phyloP scores from a whole-genome alignment of 305 asterid species.

The Stenogyne calaminthoides region DNA sequence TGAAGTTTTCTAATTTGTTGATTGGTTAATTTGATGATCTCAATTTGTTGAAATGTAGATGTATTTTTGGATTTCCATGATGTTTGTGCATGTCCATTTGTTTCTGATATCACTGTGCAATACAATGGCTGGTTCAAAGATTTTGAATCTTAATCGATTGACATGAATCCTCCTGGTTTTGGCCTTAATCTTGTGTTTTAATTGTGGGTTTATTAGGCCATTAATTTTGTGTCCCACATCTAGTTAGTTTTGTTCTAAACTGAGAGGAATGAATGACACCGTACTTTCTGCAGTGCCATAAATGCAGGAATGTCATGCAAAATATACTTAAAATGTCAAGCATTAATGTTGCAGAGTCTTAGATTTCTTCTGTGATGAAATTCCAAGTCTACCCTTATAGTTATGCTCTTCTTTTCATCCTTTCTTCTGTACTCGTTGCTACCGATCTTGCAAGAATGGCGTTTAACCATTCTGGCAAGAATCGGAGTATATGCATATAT shows the following conservation, averaged over 20 bases:
- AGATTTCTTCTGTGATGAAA: too few species aligned
- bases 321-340: neutral
- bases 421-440: neutral
- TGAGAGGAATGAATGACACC: neutral
- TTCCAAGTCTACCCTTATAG: too few species aligned
- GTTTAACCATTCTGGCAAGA: too few species aligned
- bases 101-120: neutral
- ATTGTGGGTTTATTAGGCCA: neutral
- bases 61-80: neutral
- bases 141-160: neutral
- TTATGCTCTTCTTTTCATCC: neutral
- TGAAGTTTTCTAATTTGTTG: neutral
- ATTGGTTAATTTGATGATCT: neutral
- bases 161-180: too few species aligned
- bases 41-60: too few species aligned
- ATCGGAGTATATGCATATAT: neutral
- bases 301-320: conserved; percentile 21
- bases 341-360: neutral
- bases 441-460: neutral
- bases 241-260: neutral
- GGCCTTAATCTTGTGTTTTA: neutral
- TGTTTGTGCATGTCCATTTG: neutral
- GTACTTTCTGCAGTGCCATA: neutral
- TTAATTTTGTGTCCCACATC: neutral
- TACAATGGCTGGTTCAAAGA: neutral